These are phyloP conservation scores for Hypoxylon sp. DNA, from an alignment of 2,329 filamentous ascomycete species.

Conservation along the genomic window DNA sequence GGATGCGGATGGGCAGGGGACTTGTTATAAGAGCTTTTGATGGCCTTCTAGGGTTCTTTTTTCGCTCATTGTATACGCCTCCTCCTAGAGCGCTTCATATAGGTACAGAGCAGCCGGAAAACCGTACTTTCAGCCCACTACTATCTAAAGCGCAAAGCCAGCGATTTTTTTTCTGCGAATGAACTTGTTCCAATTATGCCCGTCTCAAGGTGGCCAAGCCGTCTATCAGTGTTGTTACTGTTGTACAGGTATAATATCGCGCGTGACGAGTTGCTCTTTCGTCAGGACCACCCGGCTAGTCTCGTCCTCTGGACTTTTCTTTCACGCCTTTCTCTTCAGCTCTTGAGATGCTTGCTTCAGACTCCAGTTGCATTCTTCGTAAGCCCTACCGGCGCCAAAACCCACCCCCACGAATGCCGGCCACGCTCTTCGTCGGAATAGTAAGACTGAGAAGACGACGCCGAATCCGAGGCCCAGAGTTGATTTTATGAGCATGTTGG, in stretches of 20 bases:
- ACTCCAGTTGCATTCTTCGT: conserved; percentile 96
- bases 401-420: conserved; percentile 94
- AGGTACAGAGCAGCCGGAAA: conserved; percentile 33
- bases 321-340: conserved; percentile 64
- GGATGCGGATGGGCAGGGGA: not conserved
- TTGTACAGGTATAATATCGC: conserved; percentile 41
- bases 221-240: conserved; percentile 40
- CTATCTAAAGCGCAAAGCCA: conserved; percentile 14
- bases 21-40: conserved; percentile 17
- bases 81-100: conserved; percentile 28
- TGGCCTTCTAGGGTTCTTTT: conserved; percentile 31
- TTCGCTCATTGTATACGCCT: conserved; percentile 27
- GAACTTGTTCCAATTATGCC: conserved; percentile 34
- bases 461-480: conserved; percentile 96
- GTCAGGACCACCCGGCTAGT: conserved; percentile 24
- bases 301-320: conserved; percentile 9
- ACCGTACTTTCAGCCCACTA: conserved; percentile 12
- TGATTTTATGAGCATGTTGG: conserved; percentile 96
- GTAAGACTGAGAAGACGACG: conserved; percentile 96
- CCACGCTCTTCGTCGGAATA: conserved; percentile 99
- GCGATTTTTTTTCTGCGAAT: conserved; percentile 16
- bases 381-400: conserved; percentile 95
- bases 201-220: conserved; percentile 29
- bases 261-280: conserved; percentile 30
- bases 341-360: conserved; percentile 72